These are phyloP conservation scores for Mucor ambiguus DNA, from an alignment of 371 early-diverging fungal genomes.

Conservation along the genomic window DNA sequence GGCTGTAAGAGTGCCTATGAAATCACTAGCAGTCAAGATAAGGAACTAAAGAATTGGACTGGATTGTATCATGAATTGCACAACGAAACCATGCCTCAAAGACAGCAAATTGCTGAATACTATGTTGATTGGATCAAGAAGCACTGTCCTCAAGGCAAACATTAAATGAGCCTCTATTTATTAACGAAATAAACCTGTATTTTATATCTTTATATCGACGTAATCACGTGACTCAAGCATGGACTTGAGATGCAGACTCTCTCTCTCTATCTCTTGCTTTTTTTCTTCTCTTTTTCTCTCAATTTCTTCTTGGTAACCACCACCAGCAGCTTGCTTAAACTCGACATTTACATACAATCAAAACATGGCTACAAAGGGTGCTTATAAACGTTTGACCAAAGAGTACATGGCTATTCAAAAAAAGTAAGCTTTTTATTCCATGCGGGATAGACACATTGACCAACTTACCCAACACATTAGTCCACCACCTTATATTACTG, in stretches of 20 bases:
- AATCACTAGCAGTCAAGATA: constrained; percentile 42
- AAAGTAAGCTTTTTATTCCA: constrained; percentile 30
- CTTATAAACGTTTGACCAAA: constrained; percentile 86
- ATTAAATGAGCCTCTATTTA: background rate
- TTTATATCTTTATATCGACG: background rate
- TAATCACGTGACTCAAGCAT: background rate
- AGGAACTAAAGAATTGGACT: constrained; percentile 50
- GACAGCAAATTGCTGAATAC: constrained; percentile 48
- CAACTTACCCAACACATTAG: constrained; percentile 37
- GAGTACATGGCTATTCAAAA: constrained; percentile 85
- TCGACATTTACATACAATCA: background rate
- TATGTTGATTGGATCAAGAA: constrained; percentile 59
- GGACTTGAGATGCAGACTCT: background rate
- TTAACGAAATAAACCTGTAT: background rate
- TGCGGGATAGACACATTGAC: background rate
- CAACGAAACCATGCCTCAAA: constrained; percentile 47
- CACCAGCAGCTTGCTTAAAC: background rate
- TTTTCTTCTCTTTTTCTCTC: background rate
- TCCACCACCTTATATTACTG: constrained; percentile 75
- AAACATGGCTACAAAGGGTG: constrained; percentile 90
- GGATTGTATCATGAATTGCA: constrained; percentile 61
- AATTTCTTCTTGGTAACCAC: background rate
- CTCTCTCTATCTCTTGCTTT: constrained; percentile 1
- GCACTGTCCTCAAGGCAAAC: constrained; percentile 17
- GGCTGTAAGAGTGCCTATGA: constrained; percentile 47